Conservation (phyloP, 441 rosid species). For the Populus hybrid region DNA sequence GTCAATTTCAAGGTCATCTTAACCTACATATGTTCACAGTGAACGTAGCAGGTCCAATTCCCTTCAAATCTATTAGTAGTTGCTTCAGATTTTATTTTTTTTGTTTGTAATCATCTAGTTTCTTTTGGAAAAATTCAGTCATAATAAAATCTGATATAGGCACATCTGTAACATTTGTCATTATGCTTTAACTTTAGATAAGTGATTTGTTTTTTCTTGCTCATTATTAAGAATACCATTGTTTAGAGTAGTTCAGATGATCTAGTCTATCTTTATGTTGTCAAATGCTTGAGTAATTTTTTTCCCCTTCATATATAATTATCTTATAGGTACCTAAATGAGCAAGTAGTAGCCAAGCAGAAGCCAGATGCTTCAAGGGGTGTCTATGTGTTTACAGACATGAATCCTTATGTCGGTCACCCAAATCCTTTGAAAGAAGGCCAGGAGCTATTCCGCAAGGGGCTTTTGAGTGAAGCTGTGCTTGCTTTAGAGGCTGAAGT, state of each 20-base stretch:
- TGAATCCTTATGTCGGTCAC: slow-evolving; percentile 99
- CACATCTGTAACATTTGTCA: background rate
- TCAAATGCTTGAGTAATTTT: background rate
- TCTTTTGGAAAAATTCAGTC: background rate
- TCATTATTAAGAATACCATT: background rate
- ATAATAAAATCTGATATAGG: background rate
- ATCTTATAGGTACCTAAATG: slow-evolving; percentile 56
- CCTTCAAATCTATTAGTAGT: background rate
- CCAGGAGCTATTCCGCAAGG: slow-evolving; percentile 89
- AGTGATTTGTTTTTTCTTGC: no score
- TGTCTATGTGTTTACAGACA: slow-evolving; percentile 90
- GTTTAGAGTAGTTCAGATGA: background rate
- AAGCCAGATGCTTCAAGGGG: slow-evolving; percentile 69
- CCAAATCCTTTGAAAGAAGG: slow-evolving; percentile 96
- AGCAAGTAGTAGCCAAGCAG: slow-evolving; percentile 65
- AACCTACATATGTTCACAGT: background rate
- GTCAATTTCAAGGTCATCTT: background rate
- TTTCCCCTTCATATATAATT: background rate
- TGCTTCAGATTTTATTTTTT: background rate
- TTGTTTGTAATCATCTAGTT: background rate
- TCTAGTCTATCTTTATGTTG: background rate
- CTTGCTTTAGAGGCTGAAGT: slow-evolving; percentile 99
- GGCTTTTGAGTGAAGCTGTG: slow-evolving; percentile 98
- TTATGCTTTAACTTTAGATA: no score
- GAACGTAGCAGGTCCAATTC: background rate